These are phyloP conservation scores for Oxalis stricta DNA, from an alignment of 441 rosid genomes.

Conservation along the genomic window DNA sequence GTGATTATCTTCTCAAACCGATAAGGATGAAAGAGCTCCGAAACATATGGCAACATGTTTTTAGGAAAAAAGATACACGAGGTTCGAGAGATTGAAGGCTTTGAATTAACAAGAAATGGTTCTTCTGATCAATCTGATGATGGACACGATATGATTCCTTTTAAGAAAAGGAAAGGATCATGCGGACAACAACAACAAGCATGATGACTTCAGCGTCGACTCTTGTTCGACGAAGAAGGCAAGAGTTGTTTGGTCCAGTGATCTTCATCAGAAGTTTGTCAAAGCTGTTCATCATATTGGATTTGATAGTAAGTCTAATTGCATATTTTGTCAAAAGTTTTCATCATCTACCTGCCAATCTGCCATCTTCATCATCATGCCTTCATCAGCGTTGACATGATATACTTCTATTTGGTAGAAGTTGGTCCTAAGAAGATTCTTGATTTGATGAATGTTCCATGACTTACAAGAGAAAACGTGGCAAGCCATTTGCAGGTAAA, in stretches of 20 bases:
- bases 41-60: constrained; percentile 67
- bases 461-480: constrained; percentile 65
- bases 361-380: constrained; percentile 8
- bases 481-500: constrained; percentile 76
- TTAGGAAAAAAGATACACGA: constrained; percentile 44
- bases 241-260: constrained; percentile 56
- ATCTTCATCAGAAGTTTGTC: constrained; percentile 60
- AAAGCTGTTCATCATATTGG: constrained; percentile 57
- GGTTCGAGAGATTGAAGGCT: constrained; percentile 32
- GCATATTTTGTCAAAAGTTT: constrained; percentile 9
- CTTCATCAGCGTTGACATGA: constrained; percentile 21
- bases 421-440: constrained; percentile 71
- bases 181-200: constrained; percentile 30
- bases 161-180: constrained; percentile 47
- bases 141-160: constrained; percentile 20
- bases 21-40: constrained; percentile 61
- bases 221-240: constrained; percentile 41
- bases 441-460: constrained; percentile 62
- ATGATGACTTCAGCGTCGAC: constrained; percentile 39
- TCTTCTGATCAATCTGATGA: constrained; percentile 37
- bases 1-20: constrained; percentile 60
- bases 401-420: constrained; percentile 50
- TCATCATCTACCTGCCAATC: background rate
- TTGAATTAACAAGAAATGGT: constrained; percentile 30
- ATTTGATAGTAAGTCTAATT: constrained; percentile 50